A percentile compares a stretch with the other conserved stretches of the same genome.
These are phyloP conservation scores for Petrea volubilis DNA, from an alignment of 257 asterid species.

Conservation along the genomic window DNA sequence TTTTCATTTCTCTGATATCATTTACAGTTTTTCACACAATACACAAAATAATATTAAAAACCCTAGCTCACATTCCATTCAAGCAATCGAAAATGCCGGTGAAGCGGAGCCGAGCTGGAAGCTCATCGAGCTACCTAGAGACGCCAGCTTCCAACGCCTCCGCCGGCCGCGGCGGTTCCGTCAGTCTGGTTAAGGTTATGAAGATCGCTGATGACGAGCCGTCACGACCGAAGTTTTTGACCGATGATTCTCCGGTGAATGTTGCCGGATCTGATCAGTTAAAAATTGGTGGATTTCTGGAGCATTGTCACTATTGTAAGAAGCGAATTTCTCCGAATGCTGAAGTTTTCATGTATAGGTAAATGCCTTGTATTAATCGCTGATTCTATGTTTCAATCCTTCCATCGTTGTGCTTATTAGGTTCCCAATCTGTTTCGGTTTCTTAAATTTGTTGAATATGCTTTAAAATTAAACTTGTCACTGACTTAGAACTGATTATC, in stretches of 20 bases:
- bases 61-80: conserved; percentile 29
- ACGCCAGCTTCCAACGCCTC: not conserved
- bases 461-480: not conserved
- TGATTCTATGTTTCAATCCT: not conserved
- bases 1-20: not conserved
- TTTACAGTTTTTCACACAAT: not conserved
- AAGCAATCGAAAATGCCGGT: conserved; percentile 28
- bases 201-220: conserved; percentile 26
- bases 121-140: conserved; percentile 19
- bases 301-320: conserved; percentile 46
- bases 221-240: conserved; percentile 18
- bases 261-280: conserved; percentile 1
- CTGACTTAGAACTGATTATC: not conserved
- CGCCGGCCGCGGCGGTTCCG: conserved; percentile 3
- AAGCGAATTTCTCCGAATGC: conserved; percentile 39
- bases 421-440: not conserved
- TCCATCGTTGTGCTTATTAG: not conserved
- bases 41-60: not conserved
- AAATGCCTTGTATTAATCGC: not conserved
- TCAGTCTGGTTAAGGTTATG: conserved; percentile 16
- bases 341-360: conserved; percentile 68
- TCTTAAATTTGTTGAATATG: not conserved
- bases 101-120: conserved; percentile 36
- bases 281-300: conserved; percentile 41
- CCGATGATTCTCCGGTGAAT: conserved; percentile 29